Conservation (phyloP, 2,329 filamentous ascomycete species). For the Colletotrichum theobromicola region DNA sequence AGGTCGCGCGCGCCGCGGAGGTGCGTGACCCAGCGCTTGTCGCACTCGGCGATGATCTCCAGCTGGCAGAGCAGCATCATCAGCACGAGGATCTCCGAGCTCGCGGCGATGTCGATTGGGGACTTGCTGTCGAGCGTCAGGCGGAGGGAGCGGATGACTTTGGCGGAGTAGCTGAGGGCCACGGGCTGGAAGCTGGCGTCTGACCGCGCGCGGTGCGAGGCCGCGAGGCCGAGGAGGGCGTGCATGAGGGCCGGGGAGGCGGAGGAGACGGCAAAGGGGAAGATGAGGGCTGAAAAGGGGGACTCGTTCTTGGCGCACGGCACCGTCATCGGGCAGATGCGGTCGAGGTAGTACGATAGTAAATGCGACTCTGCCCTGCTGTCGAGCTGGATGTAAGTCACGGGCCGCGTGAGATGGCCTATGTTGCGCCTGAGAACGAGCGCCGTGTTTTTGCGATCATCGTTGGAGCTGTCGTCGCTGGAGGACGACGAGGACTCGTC, state of each 20-base stretch:
- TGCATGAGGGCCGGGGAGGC: conserved; percentile 20
- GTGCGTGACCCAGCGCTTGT: conserved; percentile 47
- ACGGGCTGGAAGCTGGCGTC: conserved; percentile 4
- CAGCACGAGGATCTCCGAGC: conserved; percentile 19
- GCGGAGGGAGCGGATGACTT: conserved; percentile 19
- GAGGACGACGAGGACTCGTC: neutral
- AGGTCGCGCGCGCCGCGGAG: conserved; percentile 47
- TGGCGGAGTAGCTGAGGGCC: conserved; percentile 19
- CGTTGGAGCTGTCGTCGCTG: neutral
- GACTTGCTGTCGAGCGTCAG: neutral
- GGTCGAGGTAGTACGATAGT: conserved; percentile 19
- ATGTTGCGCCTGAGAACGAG: conserved; percentile 3
- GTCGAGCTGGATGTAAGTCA: conserved; percentile 7
- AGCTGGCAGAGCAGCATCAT: conserved; percentile 23
- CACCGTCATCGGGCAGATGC: conserved; percentile 20
- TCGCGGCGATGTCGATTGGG: conserved; percentile 6
- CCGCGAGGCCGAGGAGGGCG: conserved; percentile 20
- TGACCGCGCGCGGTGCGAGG: conserved; percentile 18
- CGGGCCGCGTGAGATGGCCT: neutral
- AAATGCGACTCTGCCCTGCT: conserved; percentile 8
- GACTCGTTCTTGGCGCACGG: conserved; percentile 13
- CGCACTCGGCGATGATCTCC: conserved; percentile 35
- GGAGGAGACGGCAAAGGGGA: conserved; percentile 20
- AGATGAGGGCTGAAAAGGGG: conserved; percentile 18
- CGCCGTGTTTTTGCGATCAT: neutral